phyloP scores from a whole-genome alignment of 2,329 filamentous ascomycete species.

The Claviceps pazoutovae region DNA sequence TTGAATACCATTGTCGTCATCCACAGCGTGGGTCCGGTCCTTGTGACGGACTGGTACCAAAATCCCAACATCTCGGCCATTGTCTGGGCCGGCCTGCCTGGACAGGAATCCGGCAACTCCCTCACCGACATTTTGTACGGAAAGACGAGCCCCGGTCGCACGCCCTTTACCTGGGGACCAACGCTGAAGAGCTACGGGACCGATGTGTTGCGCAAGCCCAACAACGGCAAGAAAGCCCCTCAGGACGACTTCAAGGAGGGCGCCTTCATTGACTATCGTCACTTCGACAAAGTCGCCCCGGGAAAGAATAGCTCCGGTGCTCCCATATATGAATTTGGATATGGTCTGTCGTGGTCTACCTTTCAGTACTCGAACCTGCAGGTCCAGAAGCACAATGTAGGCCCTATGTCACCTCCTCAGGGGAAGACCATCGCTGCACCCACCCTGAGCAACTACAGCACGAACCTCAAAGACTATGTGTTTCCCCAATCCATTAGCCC shows the following conservation, averaged over 20 bases:
- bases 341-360: constrained; percentile 66
- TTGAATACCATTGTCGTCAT: constrained; percentile 88
- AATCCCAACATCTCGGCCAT: constrained; percentile 73
- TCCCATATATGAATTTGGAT: constrained; percentile 71
- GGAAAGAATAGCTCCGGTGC: constrained; percentile 23
- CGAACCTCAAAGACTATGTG: constrained; percentile 47
- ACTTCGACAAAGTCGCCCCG: constrained; percentile 49
- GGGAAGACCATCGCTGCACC: constrained; percentile 52
- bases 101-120: constrained; percentile 70
- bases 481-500: constrained; percentile 47
- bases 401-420: constrained; percentile 42
- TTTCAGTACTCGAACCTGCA: constrained; percentile 60
- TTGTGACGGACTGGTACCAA: constrained; percentile 61
- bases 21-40: constrained; percentile 69
- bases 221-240: constrained; percentile 51
- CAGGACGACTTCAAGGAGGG: constrained; percentile 66
- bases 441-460: constrained; percentile 49
- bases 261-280: constrained; percentile 56
- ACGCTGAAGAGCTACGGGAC: constrained; percentile 54
- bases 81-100: constrained; percentile 67
- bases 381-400: constrained; percentile 35
- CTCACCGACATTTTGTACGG: constrained; percentile 77
- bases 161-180: constrained; percentile 68
- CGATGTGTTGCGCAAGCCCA: constrained; percentile 52
- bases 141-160: constrained; percentile 61